These are phyloP conservation scores for Kluyveromyces aestuarii DNA, from an alignment of 805 yeast genomes.

Conservation along the genomic window DNA sequence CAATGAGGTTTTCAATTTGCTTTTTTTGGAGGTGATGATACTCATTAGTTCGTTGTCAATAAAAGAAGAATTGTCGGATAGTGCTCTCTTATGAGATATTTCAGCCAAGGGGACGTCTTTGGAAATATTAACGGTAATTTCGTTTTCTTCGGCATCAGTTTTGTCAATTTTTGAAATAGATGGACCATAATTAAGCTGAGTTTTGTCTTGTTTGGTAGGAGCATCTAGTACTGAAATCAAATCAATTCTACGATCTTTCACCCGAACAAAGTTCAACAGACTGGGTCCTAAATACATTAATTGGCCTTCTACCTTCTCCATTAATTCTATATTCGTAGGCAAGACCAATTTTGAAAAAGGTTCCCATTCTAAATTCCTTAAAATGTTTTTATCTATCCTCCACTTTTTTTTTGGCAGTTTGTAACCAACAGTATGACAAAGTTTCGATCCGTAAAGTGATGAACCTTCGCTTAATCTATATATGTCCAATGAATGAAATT, in stretches of 20 bases:
- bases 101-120: background rate
- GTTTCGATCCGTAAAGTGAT: background rate
- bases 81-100: background rate
- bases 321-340: background rate
- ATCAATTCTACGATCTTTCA: background rate
- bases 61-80: conserved; percentile 13
- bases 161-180: too few relatives aligned
- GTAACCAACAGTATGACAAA: background rate
- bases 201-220: too few relatives aligned
- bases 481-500: background rate
- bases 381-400: conserved; percentile 9
- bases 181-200: too few relatives aligned
- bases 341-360: conserved; percentile 10
- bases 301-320: background rate
- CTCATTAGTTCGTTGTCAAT: conserved; percentile 15
- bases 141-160: background rate
- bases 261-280: background rate
- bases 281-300: too few relatives aligned
- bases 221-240: background rate
- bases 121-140: background rate
- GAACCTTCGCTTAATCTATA: background rate
- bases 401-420: conserved; percentile 4
- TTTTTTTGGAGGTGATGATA: conserved; percentile 7
- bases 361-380: conserved; percentile 14
- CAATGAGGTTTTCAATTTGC: background rate